Evolutionary conservation across 2,329 filamentous ascomycete genomes (phyloP).

Genomic region (Trichoderma citrinoviride): DNA sequence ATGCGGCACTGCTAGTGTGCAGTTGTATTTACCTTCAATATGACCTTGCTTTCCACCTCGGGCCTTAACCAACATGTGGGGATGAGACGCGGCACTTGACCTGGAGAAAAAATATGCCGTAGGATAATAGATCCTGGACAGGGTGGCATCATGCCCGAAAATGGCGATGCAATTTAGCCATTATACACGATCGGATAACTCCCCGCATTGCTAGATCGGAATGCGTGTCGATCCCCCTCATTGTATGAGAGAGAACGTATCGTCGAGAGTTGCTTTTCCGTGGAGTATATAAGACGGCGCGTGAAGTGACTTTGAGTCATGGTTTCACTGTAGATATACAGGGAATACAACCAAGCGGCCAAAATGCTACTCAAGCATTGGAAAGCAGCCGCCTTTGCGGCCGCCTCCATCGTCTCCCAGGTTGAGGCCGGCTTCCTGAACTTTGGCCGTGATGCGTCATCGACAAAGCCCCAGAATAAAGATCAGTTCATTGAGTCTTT

Average conservation of each 20-base stretch:
- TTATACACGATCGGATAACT: constrained; percentile 1
- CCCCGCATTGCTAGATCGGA: constrained; percentile 8
- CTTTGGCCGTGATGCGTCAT: neutral
- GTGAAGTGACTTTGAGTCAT: neutral
- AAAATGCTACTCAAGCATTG: constrained; percentile 8
- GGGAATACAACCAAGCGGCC: neutral
- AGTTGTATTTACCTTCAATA: neutral
- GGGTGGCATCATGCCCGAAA: neutral
- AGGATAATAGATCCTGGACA: constrained; percentile 12
- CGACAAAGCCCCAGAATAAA: neutral
- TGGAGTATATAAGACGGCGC: neutral
- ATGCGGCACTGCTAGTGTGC: neutral
- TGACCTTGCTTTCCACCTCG: neutral
- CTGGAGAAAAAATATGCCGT: neutral
- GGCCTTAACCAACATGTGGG: neutral
- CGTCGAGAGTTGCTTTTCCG: neutral
- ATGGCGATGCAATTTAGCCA: constrained; percentile 2
- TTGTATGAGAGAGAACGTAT: neutral
- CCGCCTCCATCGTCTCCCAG: neutral
- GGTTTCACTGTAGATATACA: neutral
- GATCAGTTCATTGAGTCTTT: constrained; percentile 13
- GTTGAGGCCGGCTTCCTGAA: neutral
- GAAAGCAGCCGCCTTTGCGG: neutral
- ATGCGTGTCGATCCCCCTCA: neutral
- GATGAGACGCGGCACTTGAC: neutral